Conservation (phyloP, 345 rosid species). For the Populus nigra region DNA sequence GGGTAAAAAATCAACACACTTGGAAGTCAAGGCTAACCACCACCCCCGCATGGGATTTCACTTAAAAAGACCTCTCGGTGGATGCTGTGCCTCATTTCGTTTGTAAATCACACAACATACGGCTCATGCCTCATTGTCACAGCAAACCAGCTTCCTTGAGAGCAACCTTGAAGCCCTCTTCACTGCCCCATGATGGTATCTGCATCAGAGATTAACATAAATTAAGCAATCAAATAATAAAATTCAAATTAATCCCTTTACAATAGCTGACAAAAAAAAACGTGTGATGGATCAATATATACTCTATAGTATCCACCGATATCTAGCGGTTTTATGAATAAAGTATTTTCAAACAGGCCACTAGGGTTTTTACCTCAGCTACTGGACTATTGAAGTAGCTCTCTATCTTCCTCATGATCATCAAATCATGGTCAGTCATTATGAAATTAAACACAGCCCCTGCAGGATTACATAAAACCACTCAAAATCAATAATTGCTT, state of each 20-base stretch:
- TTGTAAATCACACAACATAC: too few relatives aligned
- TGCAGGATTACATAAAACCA: constrained; percentile 28
- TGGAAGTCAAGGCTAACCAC: too few relatives aligned
- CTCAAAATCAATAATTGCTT: neutral
- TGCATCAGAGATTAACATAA: constrained; percentile 9
- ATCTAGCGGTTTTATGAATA: too few relatives aligned
- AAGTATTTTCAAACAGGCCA: neutral
- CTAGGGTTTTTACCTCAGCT: constrained; percentile 44
- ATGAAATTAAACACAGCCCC: constrained; percentile 90
- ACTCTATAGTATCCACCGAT: too few relatives aligned
- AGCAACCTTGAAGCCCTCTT: constrained; percentile 48
- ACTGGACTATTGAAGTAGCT: constrained; percentile 47
- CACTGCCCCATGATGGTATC: constrained; percentile 47
- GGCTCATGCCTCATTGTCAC: neutral
- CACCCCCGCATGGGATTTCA: too few relatives aligned
- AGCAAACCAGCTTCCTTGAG: constrained; percentile 54
- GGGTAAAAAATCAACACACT: too few relatives aligned
- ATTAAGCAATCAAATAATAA: neutral
- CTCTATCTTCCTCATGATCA: constrained; percentile 71
- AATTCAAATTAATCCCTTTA: neutral
- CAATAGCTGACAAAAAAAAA: too few relatives aligned
- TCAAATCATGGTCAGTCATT: constrained; percentile 40
- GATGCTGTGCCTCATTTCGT: too few relatives aligned
- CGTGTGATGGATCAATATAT: too few relatives aligned
- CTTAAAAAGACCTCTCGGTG: too few relatives aligned